Percentiles rank a stretch among this genome's conserved stretches.
phyloP scores from a whole-genome alignment of 495 filamentous ascomycete species.

The Apiosordaria backusii region DNA sequence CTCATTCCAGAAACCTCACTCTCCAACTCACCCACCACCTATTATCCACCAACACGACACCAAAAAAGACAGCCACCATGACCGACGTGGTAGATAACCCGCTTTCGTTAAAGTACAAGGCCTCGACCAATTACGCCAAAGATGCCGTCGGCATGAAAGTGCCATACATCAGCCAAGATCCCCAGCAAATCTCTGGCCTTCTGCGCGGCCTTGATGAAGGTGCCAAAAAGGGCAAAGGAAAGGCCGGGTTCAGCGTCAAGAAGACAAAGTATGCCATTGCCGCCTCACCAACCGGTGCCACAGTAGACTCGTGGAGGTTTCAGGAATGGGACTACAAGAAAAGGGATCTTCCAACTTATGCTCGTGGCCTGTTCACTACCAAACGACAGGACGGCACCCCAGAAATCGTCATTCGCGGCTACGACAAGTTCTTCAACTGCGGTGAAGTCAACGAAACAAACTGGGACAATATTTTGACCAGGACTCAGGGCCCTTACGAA shows the following conservation, averaged over 20 bases:
- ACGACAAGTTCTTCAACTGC: conserved; percentile 99
- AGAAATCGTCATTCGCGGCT: conserved; percentile 83
- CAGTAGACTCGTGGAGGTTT: conserved; percentile 88
- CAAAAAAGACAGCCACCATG: conserved; percentile 19
- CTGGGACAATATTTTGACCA: conserved; percentile 73
- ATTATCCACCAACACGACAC: conserved; percentile 13
- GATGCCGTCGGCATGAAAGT: conserved; percentile 27
- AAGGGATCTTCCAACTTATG: conserved; percentile 76
- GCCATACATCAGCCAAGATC: conserved; percentile 63
- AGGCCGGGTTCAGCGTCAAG: conserved; percentile 58
- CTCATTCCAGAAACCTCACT: conserved; percentile 12
- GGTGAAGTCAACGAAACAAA: conserved; percentile 71
- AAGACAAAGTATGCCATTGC: conserved; percentile 68
- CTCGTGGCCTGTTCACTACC: conserved; percentile 87
- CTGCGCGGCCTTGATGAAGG: conserved; percentile 55
- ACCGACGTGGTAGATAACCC: conserved; percentile 9
- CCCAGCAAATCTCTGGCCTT: conserved; percentile 57
- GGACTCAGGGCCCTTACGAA: conserved; percentile 88
- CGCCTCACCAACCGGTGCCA: conserved; percentile 52
- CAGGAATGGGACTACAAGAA: conserved; percentile 95
- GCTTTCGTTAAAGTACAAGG: conserved; percentile 25
- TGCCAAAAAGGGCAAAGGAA: conserved; percentile 48
- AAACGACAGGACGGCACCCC: conserved; percentile 54
- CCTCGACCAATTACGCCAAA: conserved; percentile 33
- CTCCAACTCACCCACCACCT: conserved; percentile 3